Conservation (phyloP, 306 rosid species). For the Sphenostylis stenocarpa region DNA sequence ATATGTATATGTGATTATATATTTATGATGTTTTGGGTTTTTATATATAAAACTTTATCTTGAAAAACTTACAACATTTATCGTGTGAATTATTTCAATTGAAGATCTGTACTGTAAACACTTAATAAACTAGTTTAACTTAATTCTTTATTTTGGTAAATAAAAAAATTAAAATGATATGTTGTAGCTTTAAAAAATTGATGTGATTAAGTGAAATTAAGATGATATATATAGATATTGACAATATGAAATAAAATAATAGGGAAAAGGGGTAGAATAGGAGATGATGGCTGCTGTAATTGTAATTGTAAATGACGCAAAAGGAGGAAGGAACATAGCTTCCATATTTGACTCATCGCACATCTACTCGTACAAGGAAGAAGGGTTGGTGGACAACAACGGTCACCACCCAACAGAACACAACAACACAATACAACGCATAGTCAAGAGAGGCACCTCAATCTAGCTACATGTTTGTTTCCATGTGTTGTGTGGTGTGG, state of each 20-base stretch:
- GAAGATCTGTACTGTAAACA: no score
- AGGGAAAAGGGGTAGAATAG: not conserved
- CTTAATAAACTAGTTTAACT: no score
- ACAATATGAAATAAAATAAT: not conserved
- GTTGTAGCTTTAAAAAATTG: not conserved
- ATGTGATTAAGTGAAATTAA: not conserved
- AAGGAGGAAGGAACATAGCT: not conserved
- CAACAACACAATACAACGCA: not conserved
- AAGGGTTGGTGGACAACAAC: constrained; percentile 54
- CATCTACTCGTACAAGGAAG: not conserved
- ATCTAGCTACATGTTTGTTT: no score
- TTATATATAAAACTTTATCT: not conserved
- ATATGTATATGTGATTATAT: not conserved
- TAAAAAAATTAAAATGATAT: not conserved
- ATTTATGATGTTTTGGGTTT: no score
- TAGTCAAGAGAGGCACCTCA: constrained; percentile 33
- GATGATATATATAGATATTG: not conserved
- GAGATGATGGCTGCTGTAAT: not conserved
- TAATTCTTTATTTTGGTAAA: no score
- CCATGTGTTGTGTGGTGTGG: no score
- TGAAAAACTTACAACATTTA: no score
- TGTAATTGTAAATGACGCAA: not conserved
- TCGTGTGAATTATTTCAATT: no score
- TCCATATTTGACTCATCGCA: constrained; percentile 31
- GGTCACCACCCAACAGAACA: constrained; percentile 5